Evolutionary conservation across 352 stramenopile species (phyloP), one percentile per base, ranked within the genome.

Genomic region (Phytophthora aleatoria): DNA sequence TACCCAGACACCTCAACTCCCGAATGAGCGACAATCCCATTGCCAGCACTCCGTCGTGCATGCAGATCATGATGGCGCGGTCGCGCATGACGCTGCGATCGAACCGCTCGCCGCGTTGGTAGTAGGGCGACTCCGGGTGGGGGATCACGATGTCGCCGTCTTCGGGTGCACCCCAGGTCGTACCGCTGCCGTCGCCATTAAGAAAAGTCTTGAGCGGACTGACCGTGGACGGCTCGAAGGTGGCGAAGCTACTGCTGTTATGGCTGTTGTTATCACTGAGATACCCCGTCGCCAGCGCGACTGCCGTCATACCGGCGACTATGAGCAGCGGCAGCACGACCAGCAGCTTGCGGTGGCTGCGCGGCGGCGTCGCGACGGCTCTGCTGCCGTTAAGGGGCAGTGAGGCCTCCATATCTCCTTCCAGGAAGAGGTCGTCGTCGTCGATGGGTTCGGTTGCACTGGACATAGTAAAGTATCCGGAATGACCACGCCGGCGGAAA

Each of bases 31-130:
- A 70, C 15, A 70, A 26, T 2, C 62, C 62, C 56, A 70, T 66
- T n/a, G 56, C 62, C 42, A 70, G 4, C 49, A 70, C 62, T 0
- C 30, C 44, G 41, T 77, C 48, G 57, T 78, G 69, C 61, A 83
- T 65, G 43, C 57, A 71, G 26, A 83, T 50, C 42, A 83, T 43
- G 35, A 80, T 52, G 26, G 67, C 72, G 20, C 61, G 64, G 16
- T 70, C 54, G 20, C 63, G 47, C 16, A 33, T 52, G n/a, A 74
- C 61, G 31, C 41, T 61, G 16, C 45, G 16, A 56, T 71, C 67
- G 45, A 74, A 74, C 1, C 27, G 24, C 10, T 69, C 50, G 16
- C 65, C 53, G 4, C 65, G 59, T n/a, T 66, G 65, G 42, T 68
- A 67, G 67, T 36, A 51, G 3, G 55, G 53, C 7, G 63, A 68